Conservation (phyloP, 768 basidiomycete genomes). For the Cytidiella melzeri region DNA sequence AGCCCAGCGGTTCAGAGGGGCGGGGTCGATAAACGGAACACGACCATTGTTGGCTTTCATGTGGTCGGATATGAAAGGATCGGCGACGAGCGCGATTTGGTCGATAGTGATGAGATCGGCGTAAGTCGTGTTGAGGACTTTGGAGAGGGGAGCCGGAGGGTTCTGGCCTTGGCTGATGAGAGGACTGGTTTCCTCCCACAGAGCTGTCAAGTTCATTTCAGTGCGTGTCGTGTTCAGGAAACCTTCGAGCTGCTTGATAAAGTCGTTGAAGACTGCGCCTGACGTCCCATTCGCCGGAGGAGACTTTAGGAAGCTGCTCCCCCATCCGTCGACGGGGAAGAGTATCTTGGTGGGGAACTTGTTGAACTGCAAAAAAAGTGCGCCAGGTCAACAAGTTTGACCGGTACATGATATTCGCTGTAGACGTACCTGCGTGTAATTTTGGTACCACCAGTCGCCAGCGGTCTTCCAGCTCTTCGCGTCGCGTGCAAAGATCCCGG, state of each 20-base stretch:
- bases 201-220: constrained; percentile 16
- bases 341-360: constrained; percentile 24
- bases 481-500: constrained; percentile 24
- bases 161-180: constrained; percentile 13
- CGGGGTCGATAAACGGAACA: constrained; percentile 26
- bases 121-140: constrained; percentile 24
- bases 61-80: constrained; percentile 24
- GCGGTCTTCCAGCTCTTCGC: constrained; percentile 21
- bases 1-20: constrained; percentile 22
- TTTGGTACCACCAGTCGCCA: constrained; percentile 26
- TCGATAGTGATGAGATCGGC: constrained; percentile 22
- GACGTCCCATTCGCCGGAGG: constrained; percentile 17
- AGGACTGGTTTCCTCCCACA: constrained; percentile 20
- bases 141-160: constrained; percentile 16
- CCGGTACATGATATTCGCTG: too few species aligned
- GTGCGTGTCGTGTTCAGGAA: constrained; percentile 24
- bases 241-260: constrained; percentile 22
- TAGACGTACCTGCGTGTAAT: constrained; percentile 18
- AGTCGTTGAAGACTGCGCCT: constrained; percentile 20
- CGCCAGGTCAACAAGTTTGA: not conserved
- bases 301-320: constrained; percentile 18
- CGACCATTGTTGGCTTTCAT: constrained; percentile 19
- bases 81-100: constrained; percentile 22
- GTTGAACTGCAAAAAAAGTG: constrained; percentile 14
- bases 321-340: constrained; percentile 21